Evolutionary conservation across 805 yeast genomes (phyloP).

Genomic region (Saccharomycopsis olivae): DNA sequence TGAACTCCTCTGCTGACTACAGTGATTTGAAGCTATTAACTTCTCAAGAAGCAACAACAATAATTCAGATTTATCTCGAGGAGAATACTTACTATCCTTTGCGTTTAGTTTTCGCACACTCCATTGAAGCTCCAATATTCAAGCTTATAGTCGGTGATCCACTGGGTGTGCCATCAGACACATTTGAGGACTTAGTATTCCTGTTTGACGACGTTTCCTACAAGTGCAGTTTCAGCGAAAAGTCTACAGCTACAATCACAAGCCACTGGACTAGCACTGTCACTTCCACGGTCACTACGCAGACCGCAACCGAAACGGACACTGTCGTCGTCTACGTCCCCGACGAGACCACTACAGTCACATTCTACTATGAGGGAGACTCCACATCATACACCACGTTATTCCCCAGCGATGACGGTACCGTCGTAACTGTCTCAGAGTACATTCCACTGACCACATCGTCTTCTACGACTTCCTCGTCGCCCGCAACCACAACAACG

Average conservation of each 20-base stretch:
- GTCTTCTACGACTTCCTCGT: conserved; percentile 1
- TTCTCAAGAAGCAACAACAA: conserved; percentile 5
- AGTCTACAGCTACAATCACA: conserved; percentile 10
- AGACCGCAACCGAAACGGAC: neutral
- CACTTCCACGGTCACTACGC: too few relatives aligned
- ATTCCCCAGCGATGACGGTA: conserved; percentile 1
- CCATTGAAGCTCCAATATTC: conserved; percentile 18
- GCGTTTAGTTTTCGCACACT: conserved; percentile 22
- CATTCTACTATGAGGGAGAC: neutral
- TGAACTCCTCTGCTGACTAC: conserved; percentile 8
- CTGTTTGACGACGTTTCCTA: conserved; percentile 2
- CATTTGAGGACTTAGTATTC: conserved; percentile 2
- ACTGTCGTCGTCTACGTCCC: neutral
- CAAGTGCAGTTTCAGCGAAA: neutral
- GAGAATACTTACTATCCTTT: conserved; percentile 25
- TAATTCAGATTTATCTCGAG: conserved; percentile 16
- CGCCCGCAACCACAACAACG: neutral
- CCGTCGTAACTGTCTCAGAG: conserved; percentile 3
- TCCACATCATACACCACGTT: conserved; percentile 2
- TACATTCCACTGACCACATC: neutral
- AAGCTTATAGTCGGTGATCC: conserved; percentile 18
- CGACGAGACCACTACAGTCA: neutral
- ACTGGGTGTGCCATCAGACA: conserved; percentile 15
- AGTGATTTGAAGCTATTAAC: conserved; percentile 1
- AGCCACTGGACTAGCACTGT: conserved; percentile 5